Conservation (phyloP, 495 filamentous ascomycete species). For the Daldinia decipiens region DNA sequence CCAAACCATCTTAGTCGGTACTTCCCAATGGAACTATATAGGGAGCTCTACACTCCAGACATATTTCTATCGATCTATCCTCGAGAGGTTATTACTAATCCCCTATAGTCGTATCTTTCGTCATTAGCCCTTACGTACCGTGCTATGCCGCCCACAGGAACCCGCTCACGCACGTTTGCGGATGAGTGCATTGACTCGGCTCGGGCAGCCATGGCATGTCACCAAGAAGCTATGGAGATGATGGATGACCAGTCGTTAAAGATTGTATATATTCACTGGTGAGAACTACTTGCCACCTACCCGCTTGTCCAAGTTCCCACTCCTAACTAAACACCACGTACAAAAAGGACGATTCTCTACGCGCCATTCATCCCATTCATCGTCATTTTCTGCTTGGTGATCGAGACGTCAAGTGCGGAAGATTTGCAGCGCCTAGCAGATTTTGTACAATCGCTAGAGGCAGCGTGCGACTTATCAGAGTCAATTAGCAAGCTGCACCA, state of each 20-base stretch:
- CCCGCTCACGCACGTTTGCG: slow-evolving; percentile 60
- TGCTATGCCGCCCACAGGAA: slow-evolving; percentile 62
- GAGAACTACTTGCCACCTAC: slow-evolving; percentile 27
- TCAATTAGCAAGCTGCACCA: slow-evolving; percentile 68
- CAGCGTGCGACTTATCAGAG: slow-evolving; percentile 62
- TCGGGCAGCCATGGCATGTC: slow-evolving; percentile 62
- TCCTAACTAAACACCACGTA: background rate
- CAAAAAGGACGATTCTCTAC: slow-evolving; percentile 67
- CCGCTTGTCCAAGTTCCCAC: background rate
- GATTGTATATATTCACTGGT: slow-evolving; percentile 73
- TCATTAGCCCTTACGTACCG: slow-evolving; percentile 70
- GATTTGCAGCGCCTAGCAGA: slow-evolving; percentile 65
- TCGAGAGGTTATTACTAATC: background rate
- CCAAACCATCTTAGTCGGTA: background rate
- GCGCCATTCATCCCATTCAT: slow-evolving; percentile 76
- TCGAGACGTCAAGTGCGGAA: slow-evolving; percentile 59
- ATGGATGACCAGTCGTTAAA: slow-evolving; percentile 58
- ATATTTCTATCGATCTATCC: background rate
- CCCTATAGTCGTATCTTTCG: slow-evolving; percentile 54
- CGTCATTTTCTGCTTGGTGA: slow-evolving; percentile 74
- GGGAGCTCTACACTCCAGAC: background rate
- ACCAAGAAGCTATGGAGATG: slow-evolving; percentile 64
- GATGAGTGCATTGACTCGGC: slow-evolving; percentile 70
- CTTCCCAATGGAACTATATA: background rate
- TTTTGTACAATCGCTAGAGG: slow-evolving; percentile 67